Evolutionary conservation across 805 yeast genomes (phyloP).

Genomic region (Starmerella khaoyaiensis): DNA sequence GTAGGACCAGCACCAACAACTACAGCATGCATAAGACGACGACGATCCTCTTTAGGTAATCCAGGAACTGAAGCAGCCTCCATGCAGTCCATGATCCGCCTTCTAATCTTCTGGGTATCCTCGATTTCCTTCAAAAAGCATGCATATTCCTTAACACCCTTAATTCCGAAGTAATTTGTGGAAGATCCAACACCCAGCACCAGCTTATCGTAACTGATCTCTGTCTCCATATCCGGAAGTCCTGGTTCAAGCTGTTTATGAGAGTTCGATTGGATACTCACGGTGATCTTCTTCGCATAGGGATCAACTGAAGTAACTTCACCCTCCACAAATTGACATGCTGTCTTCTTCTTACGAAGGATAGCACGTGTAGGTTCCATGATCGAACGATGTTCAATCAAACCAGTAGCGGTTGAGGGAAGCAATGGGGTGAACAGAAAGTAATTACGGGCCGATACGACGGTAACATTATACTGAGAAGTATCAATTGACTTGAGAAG

Average conservation of each 20-base stretch:
- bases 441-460: conserved; percentile 89
- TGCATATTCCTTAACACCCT: conserved; percentile 79
- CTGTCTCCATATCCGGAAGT: conserved; percentile 32
- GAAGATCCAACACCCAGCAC: conserved; percentile 92
- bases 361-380: conserved; percentile 86
- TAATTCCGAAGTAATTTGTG: conserved; percentile 87
- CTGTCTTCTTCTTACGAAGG: conserved; percentile 56
- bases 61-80: conserved; percentile 77
- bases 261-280: conserved; percentile 31
- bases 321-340: conserved; percentile 82
- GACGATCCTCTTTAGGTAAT: conserved; percentile 57
- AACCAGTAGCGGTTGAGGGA: conserved; percentile 91
- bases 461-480: conserved; percentile 71
- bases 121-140: conserved; percentile 79
- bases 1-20: conserved; percentile 99
- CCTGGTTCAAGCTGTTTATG: conserved; percentile 23
- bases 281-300: conserved; percentile 45
- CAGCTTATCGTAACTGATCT: conserved; percentile 64
- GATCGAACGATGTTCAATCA: conserved; percentile 77
- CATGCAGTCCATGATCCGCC: conserved; percentile 69
- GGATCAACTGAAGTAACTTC: conserved; percentile 80
- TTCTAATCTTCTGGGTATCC: conserved; percentile 75
- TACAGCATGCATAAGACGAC: conserved; percentile 71
- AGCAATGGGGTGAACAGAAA: conserved; percentile 90
- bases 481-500: conserved; percentile 76